Evolutionary conservation across 1,139 yeast genomes (phyloP).

Genomic region (Kluyveromyces sp.): DNA sequence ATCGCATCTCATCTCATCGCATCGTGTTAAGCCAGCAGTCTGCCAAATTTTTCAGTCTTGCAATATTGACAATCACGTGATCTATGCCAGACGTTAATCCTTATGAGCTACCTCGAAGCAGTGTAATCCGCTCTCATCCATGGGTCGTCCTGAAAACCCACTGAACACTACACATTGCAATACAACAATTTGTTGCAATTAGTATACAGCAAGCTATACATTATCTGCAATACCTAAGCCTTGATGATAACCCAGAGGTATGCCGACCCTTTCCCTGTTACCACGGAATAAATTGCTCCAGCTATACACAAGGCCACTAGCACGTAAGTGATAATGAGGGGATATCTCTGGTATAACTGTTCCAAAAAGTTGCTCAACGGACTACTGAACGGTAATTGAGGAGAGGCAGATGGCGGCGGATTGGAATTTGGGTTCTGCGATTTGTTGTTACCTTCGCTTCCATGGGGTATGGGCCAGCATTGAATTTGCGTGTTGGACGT

Average conservation of each 20-base stretch:
- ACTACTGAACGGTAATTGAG: background rate
- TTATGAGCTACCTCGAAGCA: no score
- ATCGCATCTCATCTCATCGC: slow-evolving; percentile 10
- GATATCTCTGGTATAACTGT: slow-evolving; percentile 7
- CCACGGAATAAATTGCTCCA: slow-evolving; percentile 10
- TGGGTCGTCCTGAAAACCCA: no score
- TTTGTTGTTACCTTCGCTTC: background rate
- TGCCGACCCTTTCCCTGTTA: slow-evolving; percentile 11
- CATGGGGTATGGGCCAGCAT: slow-evolving; percentile 1
- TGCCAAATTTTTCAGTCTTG: slow-evolving; percentile 2
- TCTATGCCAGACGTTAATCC: background rate
- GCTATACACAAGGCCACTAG: slow-evolving; percentile 2
- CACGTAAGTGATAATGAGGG: slow-evolving; percentile 6
- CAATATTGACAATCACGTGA: slow-evolving; percentile 5
- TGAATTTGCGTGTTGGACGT: background rate
- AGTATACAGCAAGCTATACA: background rate
- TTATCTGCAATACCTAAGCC: background rate
- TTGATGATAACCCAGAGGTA: slow-evolving; percentile 10
- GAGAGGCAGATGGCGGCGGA: background rate
- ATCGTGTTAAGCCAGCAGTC: background rate
- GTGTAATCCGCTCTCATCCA: no score
- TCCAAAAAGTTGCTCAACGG: slow-evolving; percentile 5
- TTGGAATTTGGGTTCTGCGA: background rate
- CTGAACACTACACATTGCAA: no score
- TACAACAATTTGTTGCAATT: background rate